phyloP scores from a whole-genome alignment of 176 grass and related monocot genomes.

The Aegilops speltoides region DNA sequence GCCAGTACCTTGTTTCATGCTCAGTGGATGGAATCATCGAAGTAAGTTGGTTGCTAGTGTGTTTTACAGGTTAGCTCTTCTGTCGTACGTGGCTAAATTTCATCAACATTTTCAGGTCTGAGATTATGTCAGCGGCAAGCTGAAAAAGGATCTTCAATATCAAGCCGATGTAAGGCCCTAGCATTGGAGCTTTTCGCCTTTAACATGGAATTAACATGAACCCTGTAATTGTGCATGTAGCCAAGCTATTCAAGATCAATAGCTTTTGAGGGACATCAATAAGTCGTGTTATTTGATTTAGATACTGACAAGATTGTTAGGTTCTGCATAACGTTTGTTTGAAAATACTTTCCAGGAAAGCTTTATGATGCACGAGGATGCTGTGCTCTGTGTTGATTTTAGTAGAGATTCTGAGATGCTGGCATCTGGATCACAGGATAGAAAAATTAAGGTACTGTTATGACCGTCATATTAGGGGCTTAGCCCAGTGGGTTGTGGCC shows the following conservation, averaged over 20 bases:
- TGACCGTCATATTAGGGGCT: no score
- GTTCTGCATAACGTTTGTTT: slow-evolving; percentile 12
- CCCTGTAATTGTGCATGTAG: background rate
- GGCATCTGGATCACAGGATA: slow-evolving; percentile 92
- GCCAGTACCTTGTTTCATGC: slow-evolving; percentile 96
- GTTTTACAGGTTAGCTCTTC: slow-evolving; percentile 10
- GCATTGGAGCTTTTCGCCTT: background rate
- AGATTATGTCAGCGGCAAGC: slow-evolving; percentile 96
- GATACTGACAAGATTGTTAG: slow-evolving; percentile 15
- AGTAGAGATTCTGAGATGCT: slow-evolving; percentile 98
- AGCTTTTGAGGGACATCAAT: slow-evolving; percentile 14
- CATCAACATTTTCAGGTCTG: slow-evolving; percentile 65
- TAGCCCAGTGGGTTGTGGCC: no score
- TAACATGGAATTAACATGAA: slow-evolving; percentile 13
- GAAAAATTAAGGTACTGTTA: slow-evolving; percentile 85
- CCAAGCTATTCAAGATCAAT: slow-evolving; percentile 16
- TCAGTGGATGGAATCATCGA: slow-evolving; percentile 97
- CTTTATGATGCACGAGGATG: slow-evolving; percentile 99
- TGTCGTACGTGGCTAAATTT: slow-evolving; percentile 24
- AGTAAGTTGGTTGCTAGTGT: slow-evolving; percentile 49
- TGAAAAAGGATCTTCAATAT: slow-evolving; percentile 99
- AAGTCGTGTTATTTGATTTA: background rate
- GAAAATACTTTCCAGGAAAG: slow-evolving; percentile 64
- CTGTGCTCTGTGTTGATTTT: slow-evolving; percentile 94
- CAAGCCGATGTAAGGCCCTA: slow-evolving; percentile 83